phyloP scores from a whole-genome alignment of 1,284 basidiomycete genomes.

The Microstroma glucosiphilum region DNA sequence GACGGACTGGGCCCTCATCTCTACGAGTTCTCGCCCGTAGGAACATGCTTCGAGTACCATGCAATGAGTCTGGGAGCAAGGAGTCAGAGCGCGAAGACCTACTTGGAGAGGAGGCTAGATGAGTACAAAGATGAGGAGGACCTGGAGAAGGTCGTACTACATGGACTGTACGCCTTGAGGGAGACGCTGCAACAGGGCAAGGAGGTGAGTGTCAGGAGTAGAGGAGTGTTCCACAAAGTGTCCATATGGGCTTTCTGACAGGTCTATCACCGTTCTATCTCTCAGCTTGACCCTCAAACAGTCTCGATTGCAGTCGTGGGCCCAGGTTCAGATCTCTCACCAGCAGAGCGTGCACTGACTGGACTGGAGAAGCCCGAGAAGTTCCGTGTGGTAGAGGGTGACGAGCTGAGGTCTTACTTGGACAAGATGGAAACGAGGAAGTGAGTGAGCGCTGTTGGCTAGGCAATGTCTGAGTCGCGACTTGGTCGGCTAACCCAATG shows the following conservation, averaged over 20 bases:
- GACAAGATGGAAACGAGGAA: slow-evolving; percentile 17
- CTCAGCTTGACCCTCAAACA: slow-evolving; percentile 36
- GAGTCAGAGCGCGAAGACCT: slow-evolving; percentile 96
- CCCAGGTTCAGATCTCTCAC: slow-evolving; percentile 35
- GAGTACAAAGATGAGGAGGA: slow-evolving; percentile 61
- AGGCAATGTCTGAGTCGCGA: no score
- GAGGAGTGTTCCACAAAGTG: neutral
- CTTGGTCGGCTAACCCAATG: neutral
- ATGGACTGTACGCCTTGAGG: slow-evolving; percentile 44
- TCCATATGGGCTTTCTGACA: neutral
- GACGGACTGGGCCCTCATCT: slow-evolving; percentile 93
- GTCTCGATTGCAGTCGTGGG: slow-evolving; percentile 46
- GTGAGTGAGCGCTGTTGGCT: neutral
- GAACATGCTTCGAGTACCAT: slow-evolving; percentile 95
- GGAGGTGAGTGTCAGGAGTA: slow-evolving; percentile 22
- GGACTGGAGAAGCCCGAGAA: slow-evolving; percentile 35
- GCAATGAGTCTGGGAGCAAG: slow-evolving; percentile 98
- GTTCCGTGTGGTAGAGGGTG: slow-evolving; percentile 44
- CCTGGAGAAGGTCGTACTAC: slow-evolving; percentile 35
- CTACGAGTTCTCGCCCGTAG: slow-evolving; percentile 95
- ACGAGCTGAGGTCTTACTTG: slow-evolving; percentile 39
- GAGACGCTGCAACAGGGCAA: slow-evolving; percentile 50
- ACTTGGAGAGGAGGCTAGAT: slow-evolving; percentile 81
- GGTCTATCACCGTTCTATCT: neutral
- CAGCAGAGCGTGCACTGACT: slow-evolving; percentile 30